These are phyloP conservation scores for Nectriaceae sp. DNA, from an alignment of 2,329 filamentous ascomycete genomes.

Conservation along the genomic window DNA sequence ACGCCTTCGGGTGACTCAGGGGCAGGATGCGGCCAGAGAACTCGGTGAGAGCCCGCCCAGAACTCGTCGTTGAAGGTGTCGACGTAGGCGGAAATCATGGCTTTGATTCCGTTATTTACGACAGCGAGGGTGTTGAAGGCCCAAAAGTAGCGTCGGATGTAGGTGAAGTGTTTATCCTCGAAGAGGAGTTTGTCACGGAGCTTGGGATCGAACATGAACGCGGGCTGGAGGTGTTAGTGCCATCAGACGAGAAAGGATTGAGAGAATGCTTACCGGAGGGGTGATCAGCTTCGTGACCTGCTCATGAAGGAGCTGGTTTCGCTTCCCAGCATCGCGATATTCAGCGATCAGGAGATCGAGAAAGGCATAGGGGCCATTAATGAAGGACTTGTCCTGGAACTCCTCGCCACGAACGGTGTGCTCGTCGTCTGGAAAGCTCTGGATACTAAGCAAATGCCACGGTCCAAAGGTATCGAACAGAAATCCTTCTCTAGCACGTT, in stretches of 20 bases:
- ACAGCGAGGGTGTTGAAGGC: slow-evolving; percentile 62
- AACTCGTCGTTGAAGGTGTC: slow-evolving; percentile 61
- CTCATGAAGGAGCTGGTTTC: slow-evolving; percentile 58
- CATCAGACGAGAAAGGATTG: slow-evolving; percentile 1
- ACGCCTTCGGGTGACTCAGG: slow-evolving; percentile 45
- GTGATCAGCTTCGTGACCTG: slow-evolving; percentile 60
- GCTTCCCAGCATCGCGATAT: slow-evolving; percentile 60
- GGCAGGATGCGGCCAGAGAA: slow-evolving; percentile 56
- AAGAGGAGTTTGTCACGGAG: slow-evolving; percentile 61
- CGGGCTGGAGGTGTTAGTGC: slow-evolving; percentile 35
- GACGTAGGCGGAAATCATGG: slow-evolving; percentile 57
- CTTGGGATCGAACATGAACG: slow-evolving; percentile 60
- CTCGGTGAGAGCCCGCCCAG: slow-evolving; percentile 56
- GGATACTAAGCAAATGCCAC: slow-evolving; percentile 61
- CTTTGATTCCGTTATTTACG: slow-evolving; percentile 60
- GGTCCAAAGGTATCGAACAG: slow-evolving; percentile 61
- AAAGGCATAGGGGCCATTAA: slow-evolving; percentile 64
- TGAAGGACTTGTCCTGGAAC: slow-evolving; percentile 52
- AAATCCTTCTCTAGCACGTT: slow-evolving; percentile 50
- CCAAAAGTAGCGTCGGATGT: slow-evolving; percentile 64
- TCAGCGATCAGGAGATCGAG: slow-evolving; percentile 59
- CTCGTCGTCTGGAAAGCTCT: slow-evolving; percentile 61
- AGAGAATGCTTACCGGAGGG: slow-evolving; percentile 45
- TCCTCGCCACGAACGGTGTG: slow-evolving; percentile 58
- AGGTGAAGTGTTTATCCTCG: slow-evolving; percentile 62